phyloP scores from a whole-genome alignment of 805 yeast species.

The Maudiozyma serrabonitensis region DNA sequence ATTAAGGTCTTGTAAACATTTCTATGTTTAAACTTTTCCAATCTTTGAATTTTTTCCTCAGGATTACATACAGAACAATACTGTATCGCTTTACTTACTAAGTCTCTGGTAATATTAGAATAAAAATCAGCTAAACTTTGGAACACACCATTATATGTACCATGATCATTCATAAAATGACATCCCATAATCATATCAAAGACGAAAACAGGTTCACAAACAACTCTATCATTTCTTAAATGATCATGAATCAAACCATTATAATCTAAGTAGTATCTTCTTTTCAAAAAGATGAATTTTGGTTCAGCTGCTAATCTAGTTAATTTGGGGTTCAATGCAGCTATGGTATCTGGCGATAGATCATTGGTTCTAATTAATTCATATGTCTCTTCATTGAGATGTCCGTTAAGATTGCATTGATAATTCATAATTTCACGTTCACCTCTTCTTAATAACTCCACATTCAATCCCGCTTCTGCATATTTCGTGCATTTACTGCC shows the following conservation, averaged over 20 bases:
- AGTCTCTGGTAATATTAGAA: conserved; percentile 21
- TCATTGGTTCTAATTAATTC: conserved; percentile 17
- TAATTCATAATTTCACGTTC: conserved; percentile 14
- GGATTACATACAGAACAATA: conserved; percentile 26
- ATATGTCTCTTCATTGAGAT: conserved; percentile 20
- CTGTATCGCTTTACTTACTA: conserved; percentile 11
- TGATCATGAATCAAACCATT: conserved; percentile 18
- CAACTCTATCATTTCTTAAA: conserved; percentile 15
- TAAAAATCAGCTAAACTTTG: conserved; percentile 12
- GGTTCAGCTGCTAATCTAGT: conserved; percentile 7
- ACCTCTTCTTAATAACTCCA: conserved; percentile 16
- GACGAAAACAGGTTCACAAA: conserved; percentile 23
- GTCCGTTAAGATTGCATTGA: conserved; percentile 18
- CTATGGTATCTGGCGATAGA: conserved; percentile 15
- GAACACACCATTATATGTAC: conserved; percentile 10
- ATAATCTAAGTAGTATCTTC: conserved; percentile 17
- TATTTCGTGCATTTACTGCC: conserved; percentile 13
- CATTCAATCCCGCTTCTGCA: conserved; percentile 8
- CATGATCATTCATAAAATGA: conserved; percentile 27
- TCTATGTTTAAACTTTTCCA: conserved; percentile 9
- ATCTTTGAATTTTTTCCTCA: conserved; percentile 4
- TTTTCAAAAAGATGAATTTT: conserved; percentile 13
- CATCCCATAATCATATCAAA: conserved; percentile 23
- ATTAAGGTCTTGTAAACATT: conserved; percentile 14
- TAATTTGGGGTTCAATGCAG: conserved; percentile 1